Evolutionary conservation across 1,284 basidiomycete genomes (phyloP).

Genomic region (Austroboletus niveus): DNA sequence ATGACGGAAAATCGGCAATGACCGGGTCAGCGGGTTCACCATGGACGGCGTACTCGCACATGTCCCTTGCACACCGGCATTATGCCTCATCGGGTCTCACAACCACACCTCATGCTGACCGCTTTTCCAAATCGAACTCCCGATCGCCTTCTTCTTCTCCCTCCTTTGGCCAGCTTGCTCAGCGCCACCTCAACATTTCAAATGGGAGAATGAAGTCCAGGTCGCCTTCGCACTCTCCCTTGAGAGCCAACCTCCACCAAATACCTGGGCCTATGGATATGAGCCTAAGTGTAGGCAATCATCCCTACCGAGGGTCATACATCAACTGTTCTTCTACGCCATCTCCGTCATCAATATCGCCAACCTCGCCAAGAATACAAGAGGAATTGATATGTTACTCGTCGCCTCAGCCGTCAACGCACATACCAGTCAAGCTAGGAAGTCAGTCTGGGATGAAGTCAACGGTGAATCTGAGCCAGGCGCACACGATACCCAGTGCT

Average conservation of each 20-base stretch:
- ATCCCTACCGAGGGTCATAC: slow-evolving; percentile 17
- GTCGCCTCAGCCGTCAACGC: slow-evolving; percentile 16
- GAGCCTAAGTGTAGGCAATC: slow-evolving; percentile 12
- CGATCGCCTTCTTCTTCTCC: slow-evolving; percentile 13
- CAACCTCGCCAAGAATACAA: slow-evolving; percentile 20
- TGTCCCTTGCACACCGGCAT: slow-evolving; percentile 24
- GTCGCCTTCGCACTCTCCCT: slow-evolving; percentile 33
- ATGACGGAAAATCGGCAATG: slow-evolving; percentile 4
- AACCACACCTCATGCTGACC: slow-evolving; percentile 34
- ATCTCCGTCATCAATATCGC: slow-evolving; percentile 20
- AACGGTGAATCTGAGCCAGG: slow-evolving; percentile 21
- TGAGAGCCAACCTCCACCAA: slow-evolving; percentile 20
- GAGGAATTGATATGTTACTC: slow-evolving; percentile 16
- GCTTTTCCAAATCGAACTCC: slow-evolving; percentile 22
- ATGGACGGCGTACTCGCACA: slow-evolving; percentile 16
- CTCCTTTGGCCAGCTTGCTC: slow-evolving; percentile 24
- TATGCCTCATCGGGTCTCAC: slow-evolving; percentile 42
- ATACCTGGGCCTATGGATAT: slow-evolving; percentile 12
- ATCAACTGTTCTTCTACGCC: slow-evolving; percentile 15
- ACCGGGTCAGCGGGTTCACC: slow-evolving; percentile 9
- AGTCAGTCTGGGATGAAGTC: slow-evolving; percentile 29
- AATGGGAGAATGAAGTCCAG: slow-evolving; percentile 20
- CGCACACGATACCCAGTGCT: slow-evolving; percentile 11
- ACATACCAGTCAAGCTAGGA: slow-evolving; percentile 19
- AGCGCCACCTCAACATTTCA: slow-evolving; percentile 21